Base-by-base conservation (phyloP, 345 rosid species). In the Abelmoschus esculentus region DNA sequence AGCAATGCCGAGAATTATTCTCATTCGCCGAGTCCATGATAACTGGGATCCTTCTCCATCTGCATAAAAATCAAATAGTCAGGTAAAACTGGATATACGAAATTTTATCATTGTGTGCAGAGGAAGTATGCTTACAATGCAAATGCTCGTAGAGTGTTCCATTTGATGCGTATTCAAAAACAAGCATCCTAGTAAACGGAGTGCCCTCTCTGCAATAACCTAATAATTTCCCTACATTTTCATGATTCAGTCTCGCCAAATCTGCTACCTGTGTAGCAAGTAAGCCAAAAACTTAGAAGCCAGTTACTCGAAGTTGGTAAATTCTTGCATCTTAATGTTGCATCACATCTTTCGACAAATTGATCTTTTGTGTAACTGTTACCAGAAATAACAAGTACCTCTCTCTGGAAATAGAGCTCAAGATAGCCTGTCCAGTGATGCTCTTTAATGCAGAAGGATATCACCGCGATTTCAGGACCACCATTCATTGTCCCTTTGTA, bases 281-380 rank as follows among this genome's bases (percentile, higher is more conserved):
- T 22, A 22, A 22, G 26, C 26, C 0, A 22, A 22, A 22, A 22
- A 22, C 26, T 22, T 22, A 22, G 26, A 22, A 22, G 26, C 1
- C 26, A 22, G 1, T 22, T 22, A 22, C 26, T 22, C 26, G 26
- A 22, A 22, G 26, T 22, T 22, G 26, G 26, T 22, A 22, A 22
- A 22, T 22, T 22, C 26, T 22, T 22, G 26, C 26, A 22, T 22
- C 26, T 22, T 22, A 22, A 22, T 22, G 26, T 22, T 22, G 26
- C 26, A 22, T 22, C 26, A 22, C 26, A 22, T 22, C 26, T 22
- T 22, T 22, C 26, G 26, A 22, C 26, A 22, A 22, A 22, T 22
- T 22, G 26, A 22, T 22, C 26, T 22, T 22, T 22, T 22, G 26
- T 83, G 86, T 88, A 22, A 22, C n/a, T n/a, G n/a, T n/a, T n/a